Conservation (phyloP, 2,329 filamentous ascomycete species). For the Epichloe glyceriae region DNA sequence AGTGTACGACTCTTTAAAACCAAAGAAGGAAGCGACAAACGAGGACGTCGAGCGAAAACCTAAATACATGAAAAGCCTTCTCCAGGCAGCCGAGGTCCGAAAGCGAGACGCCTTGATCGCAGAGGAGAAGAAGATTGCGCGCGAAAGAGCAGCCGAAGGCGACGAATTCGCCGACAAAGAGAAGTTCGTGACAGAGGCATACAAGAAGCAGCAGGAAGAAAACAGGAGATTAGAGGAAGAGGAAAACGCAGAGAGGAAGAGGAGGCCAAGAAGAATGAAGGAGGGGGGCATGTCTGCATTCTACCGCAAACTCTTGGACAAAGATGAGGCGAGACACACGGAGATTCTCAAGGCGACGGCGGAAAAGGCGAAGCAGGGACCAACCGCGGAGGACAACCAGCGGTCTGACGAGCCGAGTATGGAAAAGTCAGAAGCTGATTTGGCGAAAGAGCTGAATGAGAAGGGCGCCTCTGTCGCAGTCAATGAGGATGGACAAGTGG, state of each 20-base stretch:
- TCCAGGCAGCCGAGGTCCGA: constrained; percentile 60
- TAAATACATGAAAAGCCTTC: constrained; percentile 65
- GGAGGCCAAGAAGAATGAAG: constrained; percentile 49
- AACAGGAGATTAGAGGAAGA: constrained; percentile 57
- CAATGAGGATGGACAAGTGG: constrained; percentile 73
- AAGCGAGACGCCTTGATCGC: constrained; percentile 69
- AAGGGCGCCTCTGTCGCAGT: constrained; percentile 49
- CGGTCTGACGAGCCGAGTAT: constrained; percentile 30
- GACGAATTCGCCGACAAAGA: constrained; percentile 75
- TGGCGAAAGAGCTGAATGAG: constrained; percentile 54
- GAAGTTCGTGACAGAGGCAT: constrained; percentile 74
- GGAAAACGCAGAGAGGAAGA: constrained; percentile 52
- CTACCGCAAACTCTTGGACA: constrained; percentile 60
- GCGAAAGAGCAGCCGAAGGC: constrained; percentile 67
- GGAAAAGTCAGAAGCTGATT: constrained; percentile 46
- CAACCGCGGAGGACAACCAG: constrained; percentile 9
- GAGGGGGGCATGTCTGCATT: constrained; percentile 64
- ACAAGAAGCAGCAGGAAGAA: constrained; percentile 70
- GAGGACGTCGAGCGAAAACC: constrained; percentile 48
- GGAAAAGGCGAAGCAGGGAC: constrained; percentile 32
- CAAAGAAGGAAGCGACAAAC: constrained; percentile 44
- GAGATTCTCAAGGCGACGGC: constrained; percentile 57
- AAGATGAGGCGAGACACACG: constrained; percentile 55
- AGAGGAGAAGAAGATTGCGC: constrained; percentile 66
- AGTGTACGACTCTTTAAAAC: constrained; percentile 66